Base-by-base conservation (phyloP, 495 filamentous ascomycete species). In the Trichoderma parareesei region DNA sequence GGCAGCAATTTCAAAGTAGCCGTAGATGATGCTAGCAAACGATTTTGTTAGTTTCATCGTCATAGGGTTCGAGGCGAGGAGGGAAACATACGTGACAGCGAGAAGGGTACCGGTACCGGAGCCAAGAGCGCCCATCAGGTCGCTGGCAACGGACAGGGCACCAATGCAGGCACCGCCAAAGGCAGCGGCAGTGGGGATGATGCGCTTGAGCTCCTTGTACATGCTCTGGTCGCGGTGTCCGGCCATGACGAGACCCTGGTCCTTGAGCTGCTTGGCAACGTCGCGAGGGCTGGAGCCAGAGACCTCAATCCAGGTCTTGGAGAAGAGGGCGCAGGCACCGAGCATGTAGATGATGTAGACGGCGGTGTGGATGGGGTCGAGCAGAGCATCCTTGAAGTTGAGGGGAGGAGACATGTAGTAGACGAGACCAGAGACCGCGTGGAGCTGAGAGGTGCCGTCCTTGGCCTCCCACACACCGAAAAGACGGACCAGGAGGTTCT, bases 271-370 rank as follows among this genome's bases (percentile, higher is more conserved):
- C 88, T 99, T 99, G 69, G 95, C 95, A 67, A 99, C 95, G 74
- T 99, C 95, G 75, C 95, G 89, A 35, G 95, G 95, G 77, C 90
- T 90, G 65, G 93, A 96, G 75, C 95, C 95, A 43, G 93, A 97
- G 67, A 99, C 95, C 78, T 99, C 95, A 73, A 99, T 98, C 95
- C 94, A 98, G 35, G 94, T 98, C 90, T 98, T 99, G 77, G 92
- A 97, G 85, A 99, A 99, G 74, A 98, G 85, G 62, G 95, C 95
- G 71, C 95, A 99, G 68, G 95, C 95, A 69, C 89, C 87, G 62
- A 98, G 86, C 92, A 98, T 99, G 80, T 96, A 99, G 59, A 85
- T 84, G 67, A 97, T 92, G 79, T 97, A 99, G 72, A 97, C 85
- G 65, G 88, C 90, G 14, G 95, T 97, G 81, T 99, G 93, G 69